Evolutionary conservation across 345 rosid species (phyloP).

Genomic region (Iberis pinnata): DNA sequence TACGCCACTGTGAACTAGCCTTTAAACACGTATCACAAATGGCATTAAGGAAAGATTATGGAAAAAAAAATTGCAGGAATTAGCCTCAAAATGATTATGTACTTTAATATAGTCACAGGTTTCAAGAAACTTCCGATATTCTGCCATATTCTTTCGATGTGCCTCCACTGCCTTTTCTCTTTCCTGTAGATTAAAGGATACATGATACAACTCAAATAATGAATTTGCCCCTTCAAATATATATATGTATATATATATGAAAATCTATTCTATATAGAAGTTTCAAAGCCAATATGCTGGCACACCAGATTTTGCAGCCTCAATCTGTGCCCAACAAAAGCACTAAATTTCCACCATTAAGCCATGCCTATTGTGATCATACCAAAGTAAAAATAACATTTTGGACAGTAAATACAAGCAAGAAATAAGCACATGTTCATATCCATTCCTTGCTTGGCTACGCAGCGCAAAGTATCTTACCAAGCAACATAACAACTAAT

Average conservation of each 20-base stretch:
- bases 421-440: not conserved
- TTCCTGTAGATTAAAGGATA: constrained; percentile 49
- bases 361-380: constrained; percentile 8
- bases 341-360: not conserved
- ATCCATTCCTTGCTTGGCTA: not conserved
- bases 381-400: constrained; percentile 8
- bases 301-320: constrained; percentile 6
- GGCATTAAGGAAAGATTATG: constrained; percentile 15
- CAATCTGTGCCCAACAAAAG: constrained; percentile 17
- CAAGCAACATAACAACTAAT: not conserved
- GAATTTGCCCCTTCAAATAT: constrained; percentile 7
- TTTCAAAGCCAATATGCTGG: constrained; percentile 1
- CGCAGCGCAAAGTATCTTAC: constrained; percentile 5
- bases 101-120: constrained; percentile 97
- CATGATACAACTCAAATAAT: constrained; percentile 1
- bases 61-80: constrained; percentile 17
- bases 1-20: constrained; percentile 90
- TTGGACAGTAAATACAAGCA: constrained; percentile 3
- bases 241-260: too few relatives aligned
- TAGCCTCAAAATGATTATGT: constrained; percentile 13
- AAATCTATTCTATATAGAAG: constrained; percentile 8
- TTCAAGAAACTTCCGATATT: constrained; percentile 65
- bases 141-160: constrained; percentile 51
- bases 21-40: constrained; percentile 30
- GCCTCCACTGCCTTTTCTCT: constrained; percentile 82